Base-by-base conservation (phyloP, 2,329 filamentous ascomycete genomes). In the Cryphonectria naterciae region DNA sequence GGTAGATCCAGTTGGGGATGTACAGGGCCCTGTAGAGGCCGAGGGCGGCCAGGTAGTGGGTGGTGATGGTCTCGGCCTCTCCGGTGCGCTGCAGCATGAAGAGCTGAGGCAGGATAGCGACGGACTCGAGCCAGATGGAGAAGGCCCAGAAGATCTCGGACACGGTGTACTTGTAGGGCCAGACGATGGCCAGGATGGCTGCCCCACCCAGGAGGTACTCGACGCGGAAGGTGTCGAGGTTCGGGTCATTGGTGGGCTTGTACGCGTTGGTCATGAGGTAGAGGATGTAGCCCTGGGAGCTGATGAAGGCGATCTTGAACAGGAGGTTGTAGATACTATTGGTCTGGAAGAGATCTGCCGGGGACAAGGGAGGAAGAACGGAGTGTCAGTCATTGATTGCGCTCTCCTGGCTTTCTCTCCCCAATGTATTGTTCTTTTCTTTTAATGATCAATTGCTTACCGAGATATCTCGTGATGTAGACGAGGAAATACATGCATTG, bases 51-150 rank as follows among this genome's bases (percentile, higher is more conserved):
- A 99, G 88, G 81, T 99, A 99, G 83, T 99, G 95, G 1, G 95
- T 97, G 17, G 96, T 99, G 79, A 99, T 99, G n/a, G 96, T 98
- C 84, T 99, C 96, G 15, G 96, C 97, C 84, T 98, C 95, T 75
- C 96, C 97, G 0, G 96, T 99, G 77, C 96, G 88, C 84, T 99
- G 96, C 74, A 99, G 87, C 93, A 99, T 97, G 83, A 99, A 98
- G 68, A 99, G 88, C 84, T 99, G 96, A 1, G 96, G 96, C 72
- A 99, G 88, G 76, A 99, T 99, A 67, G 96, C 96, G 25, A 99
- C 96, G 5, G 93, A 92, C 84, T 99, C 96, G 43, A 99, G 89
- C 96, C 96, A 99, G 81, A 99, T 98, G 68, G 93, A 97, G 82
- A 98, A 99, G 32, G 96, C 92, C 96, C 96, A 99, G 65, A 97